Evolutionary conservation across 2,329 filamentous ascomycete genomes (phyloP), one percentile per base, ranked within the genome.

Genomic region (Bipolaris victoriae): DNA sequence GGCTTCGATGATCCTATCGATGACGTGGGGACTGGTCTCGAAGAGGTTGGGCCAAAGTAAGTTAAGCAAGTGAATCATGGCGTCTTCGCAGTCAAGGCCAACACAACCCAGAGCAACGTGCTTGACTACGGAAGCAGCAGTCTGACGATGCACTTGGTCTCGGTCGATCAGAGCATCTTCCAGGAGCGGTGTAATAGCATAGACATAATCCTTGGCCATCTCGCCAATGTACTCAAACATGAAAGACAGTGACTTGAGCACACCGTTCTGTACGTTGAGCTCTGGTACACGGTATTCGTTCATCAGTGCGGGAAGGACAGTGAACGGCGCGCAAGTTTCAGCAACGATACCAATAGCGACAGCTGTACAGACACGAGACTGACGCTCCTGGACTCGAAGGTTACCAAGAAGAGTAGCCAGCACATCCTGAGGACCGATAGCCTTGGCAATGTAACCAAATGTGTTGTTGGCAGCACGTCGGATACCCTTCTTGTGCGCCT

Each of bases 171-270:
- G 88, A 2, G 96, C 95, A 74, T 99, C 95, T 75, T 99, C 95
- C 1, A 99, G 88, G 9, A 99, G 83, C 6, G 95, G 95, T 2
- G 93, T 97, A 33, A 99, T 93, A 16, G 96, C 95, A 73, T 99
- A 99, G 73, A 99, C 95, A 76, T 99, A 99, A 78, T 99, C 95
- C 80, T 98, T 99, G 63, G 92, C 92, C 95, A 99, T 98, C 78
- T 99, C 95, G 62, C 95, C 95, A 76, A 99, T 99, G 79, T 99
- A 99, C 75, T 99, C 95, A 73, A 98, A 99, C 60, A 99, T 84
- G 84, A 99, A 99, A 6, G 91, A 96, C 51, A 99, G 84, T 5
- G 93, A 93, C 78, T 99, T 99, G 74, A 99, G 88, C 33, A 99
- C 95, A 80, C 95, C 95, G 68, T 99, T 99, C 76, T 99, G 95